Evolutionary conservation across 306 rosid species (phyloP).

Genomic region (Citrullus colocynthis): DNA sequence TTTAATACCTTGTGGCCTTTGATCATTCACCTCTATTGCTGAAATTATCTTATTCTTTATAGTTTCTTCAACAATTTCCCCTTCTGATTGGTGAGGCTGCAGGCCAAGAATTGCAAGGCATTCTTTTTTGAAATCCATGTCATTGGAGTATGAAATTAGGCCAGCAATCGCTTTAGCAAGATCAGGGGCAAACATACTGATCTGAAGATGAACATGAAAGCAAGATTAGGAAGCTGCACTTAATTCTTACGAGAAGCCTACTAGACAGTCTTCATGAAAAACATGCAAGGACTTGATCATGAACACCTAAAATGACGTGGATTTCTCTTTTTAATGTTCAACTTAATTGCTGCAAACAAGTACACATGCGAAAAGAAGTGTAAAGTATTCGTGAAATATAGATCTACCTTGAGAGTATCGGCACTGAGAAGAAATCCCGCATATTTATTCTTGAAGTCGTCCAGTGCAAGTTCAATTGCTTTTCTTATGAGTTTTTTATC

Average conservation of each 20-base stretch:
- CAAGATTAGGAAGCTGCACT: background rate
- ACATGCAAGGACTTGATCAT: background rate
- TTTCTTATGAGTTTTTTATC: conserved; percentile 45
- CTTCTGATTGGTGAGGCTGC: conserved; percentile 37
- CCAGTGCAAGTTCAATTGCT: conserved; percentile 55
- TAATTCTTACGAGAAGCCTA: background rate
- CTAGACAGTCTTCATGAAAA: background rate
- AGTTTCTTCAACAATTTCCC: conserved; percentile 38
- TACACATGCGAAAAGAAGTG: background rate
- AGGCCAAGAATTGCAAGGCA: conserved; percentile 77
- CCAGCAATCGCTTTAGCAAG: conserved; percentile 80
- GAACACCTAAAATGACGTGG: background rate
- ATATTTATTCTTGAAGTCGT: conserved; percentile 70
- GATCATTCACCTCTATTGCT: conserved; percentile 58
- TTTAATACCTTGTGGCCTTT: conserved; percentile 34
- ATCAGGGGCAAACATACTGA: conserved; percentile 63
- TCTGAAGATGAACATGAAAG: conserved; percentile 29
- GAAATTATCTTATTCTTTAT: conserved; percentile 52
- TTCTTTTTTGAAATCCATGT: conserved; percentile 54
- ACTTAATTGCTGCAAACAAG: background rate
- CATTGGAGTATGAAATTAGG: conserved; percentile 54
- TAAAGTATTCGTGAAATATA: background rate
- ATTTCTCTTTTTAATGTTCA: too few relatives aligned
- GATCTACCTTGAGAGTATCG: conserved; percentile 56
- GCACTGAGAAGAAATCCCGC: conserved; percentile 67